Conservation (phyloP, 2,329 filamentous ascomycete species). For the Venturia pyrina region DNA sequence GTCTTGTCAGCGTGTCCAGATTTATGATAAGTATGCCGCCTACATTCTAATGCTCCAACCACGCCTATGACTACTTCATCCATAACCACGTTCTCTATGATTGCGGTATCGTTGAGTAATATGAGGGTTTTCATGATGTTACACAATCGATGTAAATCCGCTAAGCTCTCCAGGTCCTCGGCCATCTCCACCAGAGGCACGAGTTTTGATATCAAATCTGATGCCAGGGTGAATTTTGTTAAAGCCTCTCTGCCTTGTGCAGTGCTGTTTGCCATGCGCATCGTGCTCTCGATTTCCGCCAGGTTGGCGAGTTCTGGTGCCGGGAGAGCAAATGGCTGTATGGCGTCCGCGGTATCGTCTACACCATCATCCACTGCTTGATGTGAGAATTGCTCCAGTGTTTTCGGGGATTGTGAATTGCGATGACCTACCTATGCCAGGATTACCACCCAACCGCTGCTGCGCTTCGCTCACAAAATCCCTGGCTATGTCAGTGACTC, state of each 20-base stretch:
- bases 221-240: conserved; percentile 73
- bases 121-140: conserved; percentile 98
- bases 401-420: background rate
- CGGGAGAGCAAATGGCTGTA: conserved; percentile 64
- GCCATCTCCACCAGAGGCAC: conserved; percentile 79
- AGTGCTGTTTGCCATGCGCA: conserved; percentile 68
- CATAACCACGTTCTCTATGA: conserved; percentile 88
- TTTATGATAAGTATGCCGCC: conserved; percentile 17
- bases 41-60: conserved; percentile 85
- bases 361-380: conserved; percentile 61
- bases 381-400: background rate
- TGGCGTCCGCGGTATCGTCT: conserved; percentile 72
- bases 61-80: conserved; percentile 85
- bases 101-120: conserved; percentile 83
- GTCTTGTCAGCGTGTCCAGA: conserved; percentile 22
- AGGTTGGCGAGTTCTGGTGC: conserved; percentile 73
- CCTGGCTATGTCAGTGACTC: conserved; percentile 39
- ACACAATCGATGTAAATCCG: conserved; percentile 83
- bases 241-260: conserved; percentile 73
- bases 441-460: conserved; percentile 56
- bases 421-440: conserved; percentile 49
- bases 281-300: conserved; percentile 71
- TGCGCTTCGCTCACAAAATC: conserved; percentile 86
- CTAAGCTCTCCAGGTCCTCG: conserved; percentile 79
- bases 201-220: conserved; percentile 80